Base-by-base conservation (phyloP, 2,329 filamentous ascomycete genomes). In the Fusarium acutatum region DNA sequence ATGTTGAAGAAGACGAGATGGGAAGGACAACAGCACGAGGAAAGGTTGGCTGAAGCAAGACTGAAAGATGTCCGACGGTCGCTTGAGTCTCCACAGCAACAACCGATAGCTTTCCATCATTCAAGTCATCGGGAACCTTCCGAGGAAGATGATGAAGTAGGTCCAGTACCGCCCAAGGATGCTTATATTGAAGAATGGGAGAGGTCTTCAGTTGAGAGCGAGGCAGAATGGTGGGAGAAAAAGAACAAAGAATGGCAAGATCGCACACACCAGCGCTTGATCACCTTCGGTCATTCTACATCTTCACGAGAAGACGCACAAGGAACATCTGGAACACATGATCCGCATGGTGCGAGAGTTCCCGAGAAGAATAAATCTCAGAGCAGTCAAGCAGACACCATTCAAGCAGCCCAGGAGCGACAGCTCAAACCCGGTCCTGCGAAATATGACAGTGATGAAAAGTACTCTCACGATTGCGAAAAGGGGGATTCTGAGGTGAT, bases 301-400 rank as follows among this genome's bases (percentile, higher is more conserved):
- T n/a, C n/a, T n/a, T 35, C n/a, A 14, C 17, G 10, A 12, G 28
- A 32, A 6, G 11, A n/a, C 3, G 3, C 22, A n/a, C 5, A 12
- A 9, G 4, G 22, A 28, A 5, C 9, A 3, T 3, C 34, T 28
- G 18, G 4, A 11, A 14, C 7, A 2, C 32, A 22, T 12, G 3
- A 28, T 26, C 9, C 13, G 22, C 13, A 20, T 4, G 9, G 2
- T 10, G n/a, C 18, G 8, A 24, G 20, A 20, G n/a, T 20, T 15
- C 6, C 24, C 15, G n/a, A 22, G n/a, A 28, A 6, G 18, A 4
- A 17, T 18, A 22, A 3, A 20, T 12, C 11, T 26, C 32, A 50
- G 22, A 17, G 6, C 15, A 32, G 7, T 0, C 5, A n/a, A 22
- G 4, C 18, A 0, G n/a, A 52, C 15, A 6, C n/a, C 17, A 15